Evolutionary conservation across 345 rosid genomes (phyloP).

Genomic region (Salix dunnii): DNA sequence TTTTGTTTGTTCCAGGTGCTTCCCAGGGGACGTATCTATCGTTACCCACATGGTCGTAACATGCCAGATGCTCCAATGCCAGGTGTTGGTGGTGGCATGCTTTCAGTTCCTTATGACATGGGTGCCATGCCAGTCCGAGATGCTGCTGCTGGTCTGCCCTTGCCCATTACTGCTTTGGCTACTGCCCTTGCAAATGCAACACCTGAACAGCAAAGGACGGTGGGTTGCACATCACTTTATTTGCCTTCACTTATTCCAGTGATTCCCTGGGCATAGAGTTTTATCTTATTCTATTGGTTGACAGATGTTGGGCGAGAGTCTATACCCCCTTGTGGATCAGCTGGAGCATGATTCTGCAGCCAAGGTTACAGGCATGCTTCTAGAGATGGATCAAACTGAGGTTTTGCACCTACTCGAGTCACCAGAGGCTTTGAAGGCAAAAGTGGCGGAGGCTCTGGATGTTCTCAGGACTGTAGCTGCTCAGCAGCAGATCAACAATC

Average conservation of each 20-base stretch:
- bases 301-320: constrained; percentile 28
- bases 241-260: background rate
- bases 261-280: background rate
- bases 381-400: constrained; percentile 38
- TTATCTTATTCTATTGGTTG: background rate
- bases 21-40: constrained; percentile 28
- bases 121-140: constrained; percentile 20
- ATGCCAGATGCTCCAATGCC: constrained; percentile 23
- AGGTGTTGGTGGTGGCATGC: constrained; percentile 26
- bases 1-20: constrained; percentile 16
- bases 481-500: constrained; percentile 23
- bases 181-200: constrained; percentile 27
- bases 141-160: constrained; percentile 15
- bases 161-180: constrained; percentile 24
- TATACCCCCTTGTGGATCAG: constrained; percentile 29
- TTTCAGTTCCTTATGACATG: constrained; percentile 27
- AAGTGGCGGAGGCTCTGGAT: constrained; percentile 33
- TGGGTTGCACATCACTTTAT: background rate
- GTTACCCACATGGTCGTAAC: constrained; percentile 26
- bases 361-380: constrained; percentile 35
- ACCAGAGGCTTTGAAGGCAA: constrained; percentile 29
- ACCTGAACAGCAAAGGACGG: constrained; percentile 30
- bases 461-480: constrained; percentile 27
- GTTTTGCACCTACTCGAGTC: constrained; percentile 32
- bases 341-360: constrained; percentile 29